Percentiles rank a stretch among this genome's conserved stretches.
phyloP scores from a whole-genome alignment of 2,329 filamentous ascomycete species.

The Colletotrichum eremochloae region DNA sequence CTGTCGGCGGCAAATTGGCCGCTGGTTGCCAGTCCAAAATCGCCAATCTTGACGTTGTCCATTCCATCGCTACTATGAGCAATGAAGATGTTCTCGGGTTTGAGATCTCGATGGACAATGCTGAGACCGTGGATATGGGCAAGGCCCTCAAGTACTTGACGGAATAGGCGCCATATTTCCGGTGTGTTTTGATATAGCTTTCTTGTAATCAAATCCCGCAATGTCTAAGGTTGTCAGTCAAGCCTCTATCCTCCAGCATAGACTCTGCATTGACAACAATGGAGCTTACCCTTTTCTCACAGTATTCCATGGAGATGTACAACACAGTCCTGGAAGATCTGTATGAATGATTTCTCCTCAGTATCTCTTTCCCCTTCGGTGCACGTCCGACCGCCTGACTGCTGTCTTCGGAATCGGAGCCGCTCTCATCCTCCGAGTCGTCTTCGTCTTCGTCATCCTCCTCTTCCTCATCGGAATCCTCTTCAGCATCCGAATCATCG shows the following conservation, averaged over 20 bases:
- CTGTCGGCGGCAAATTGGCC: constrained; percentile 80
- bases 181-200: constrained; percentile 80
- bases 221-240: constrained; percentile 66
- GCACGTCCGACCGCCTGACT: constrained; percentile 43
- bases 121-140: constrained; percentile 90
- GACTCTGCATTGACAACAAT: neutral
- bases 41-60: constrained; percentile 94
- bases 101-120: constrained; percentile 95
- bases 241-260: neutral
- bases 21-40: constrained; percentile 94
- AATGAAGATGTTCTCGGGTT: constrained; percentile 98
- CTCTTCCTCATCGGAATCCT: constrained; percentile 53
- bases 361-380: constrained; percentile 30
- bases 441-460: constrained; percentile 55
- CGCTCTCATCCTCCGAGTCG: constrained; percentile 60
- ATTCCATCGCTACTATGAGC: constrained; percentile 75
- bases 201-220: constrained; percentile 87
- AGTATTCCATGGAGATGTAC: constrained; percentile 99
- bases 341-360: constrained; percentile 52
- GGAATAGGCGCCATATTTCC: constrained; percentile 90
- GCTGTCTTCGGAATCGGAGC: constrained; percentile 52
- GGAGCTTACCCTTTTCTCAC: constrained; percentile 80
- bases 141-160: constrained; percentile 91
- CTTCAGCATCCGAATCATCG: constrained; percentile 60
- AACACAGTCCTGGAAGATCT: constrained; percentile 78